Base-by-base conservation (phyloP, 352 stramenopile species). In the Pythium aquatile region DNA sequence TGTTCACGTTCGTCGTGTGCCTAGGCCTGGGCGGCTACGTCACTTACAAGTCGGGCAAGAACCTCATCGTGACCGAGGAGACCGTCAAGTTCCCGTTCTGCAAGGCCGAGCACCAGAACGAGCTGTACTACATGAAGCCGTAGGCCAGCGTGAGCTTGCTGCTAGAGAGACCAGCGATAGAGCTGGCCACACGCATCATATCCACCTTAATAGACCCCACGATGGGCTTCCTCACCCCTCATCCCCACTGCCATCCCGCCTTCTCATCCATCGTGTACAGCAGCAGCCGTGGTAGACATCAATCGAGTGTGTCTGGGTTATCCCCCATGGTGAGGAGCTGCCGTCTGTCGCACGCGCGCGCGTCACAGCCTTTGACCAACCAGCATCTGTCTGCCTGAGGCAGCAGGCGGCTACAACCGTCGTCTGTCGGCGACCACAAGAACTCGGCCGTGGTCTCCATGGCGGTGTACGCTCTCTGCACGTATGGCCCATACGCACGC, bases 1-100 rank as follows among this genome's bases (percentile, higher is more conserved):
- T 84, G 1, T 64, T 87, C 24, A 62, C 88, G 9, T 39, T 75
- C 1, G 60, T 87, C 33, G 74, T 17, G 66, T 87, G 79, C 46
- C 60, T 72, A 20, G 52, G 62, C 33, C 63, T 81, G 3, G 79
- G 78, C 14, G 13, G 1, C 14, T 48, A 48, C 40, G 40, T 48
- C 14, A 48, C 40, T 5, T 48, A 48, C 40, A 48, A 48, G 14
- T 24, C 74, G 11, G 78, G 78, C 53, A 77, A 83, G 61, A 57
- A 77, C 49, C 61, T 86, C 2, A 83, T 85, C 68, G 74, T 56
- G 32, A 74, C 78, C 2, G 63, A 47, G 17, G 29, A 4, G 17
- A 16, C 24, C 24, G 20, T 26, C 7, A 60, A 47, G 46, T 75
- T 75, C 67, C 64, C 68, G 29, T 75, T 66, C 48, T 75, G 68